Conservation (phyloP, 441 rosid genomes). For the Corymbia calophylla region DNA sequence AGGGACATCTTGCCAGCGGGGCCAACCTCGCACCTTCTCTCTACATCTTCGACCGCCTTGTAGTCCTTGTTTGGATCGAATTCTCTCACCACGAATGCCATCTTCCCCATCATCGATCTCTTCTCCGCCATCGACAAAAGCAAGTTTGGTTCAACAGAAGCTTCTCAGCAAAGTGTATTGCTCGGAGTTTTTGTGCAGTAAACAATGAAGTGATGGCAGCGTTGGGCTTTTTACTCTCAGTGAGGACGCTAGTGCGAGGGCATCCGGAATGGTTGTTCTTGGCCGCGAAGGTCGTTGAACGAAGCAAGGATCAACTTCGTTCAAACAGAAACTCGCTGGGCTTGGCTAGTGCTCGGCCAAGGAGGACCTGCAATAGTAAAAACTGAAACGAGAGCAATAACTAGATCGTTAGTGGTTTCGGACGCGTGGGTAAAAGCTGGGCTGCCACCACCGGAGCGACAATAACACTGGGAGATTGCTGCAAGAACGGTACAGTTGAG, state of each 20-base stretch:
- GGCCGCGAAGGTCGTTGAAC: too few species aligned
- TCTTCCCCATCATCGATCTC: neutral
- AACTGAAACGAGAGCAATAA: neutral
- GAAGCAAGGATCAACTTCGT: too few species aligned
- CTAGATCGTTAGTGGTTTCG: neutral
- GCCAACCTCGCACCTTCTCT: conserved; percentile 5
- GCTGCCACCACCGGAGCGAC: neutral
- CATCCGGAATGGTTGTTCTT: too few species aligned
- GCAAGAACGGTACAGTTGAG: neutral
- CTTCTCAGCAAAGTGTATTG: neutral
- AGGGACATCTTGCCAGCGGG: neutral
- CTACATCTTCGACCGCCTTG: neutral
- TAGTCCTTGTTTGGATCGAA: neutral
- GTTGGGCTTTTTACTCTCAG: neutral
- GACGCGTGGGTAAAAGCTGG: neutral
- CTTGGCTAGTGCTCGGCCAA: neutral
- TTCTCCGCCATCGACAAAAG: neutral
- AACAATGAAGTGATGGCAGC: neutral
- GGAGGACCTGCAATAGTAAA: neutral
- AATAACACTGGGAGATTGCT: neutral
- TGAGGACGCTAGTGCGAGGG: neutral
- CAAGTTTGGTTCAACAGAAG: neutral
- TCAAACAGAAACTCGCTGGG: too few species aligned
- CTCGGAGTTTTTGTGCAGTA: neutral
- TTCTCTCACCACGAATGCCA: neutral